Percentiles rank a stretch among this genome's conserved stretches.
Conservation (phyloP, 768 basidiomycete genomes). For the Pleurotus ostreatus region DNA sequence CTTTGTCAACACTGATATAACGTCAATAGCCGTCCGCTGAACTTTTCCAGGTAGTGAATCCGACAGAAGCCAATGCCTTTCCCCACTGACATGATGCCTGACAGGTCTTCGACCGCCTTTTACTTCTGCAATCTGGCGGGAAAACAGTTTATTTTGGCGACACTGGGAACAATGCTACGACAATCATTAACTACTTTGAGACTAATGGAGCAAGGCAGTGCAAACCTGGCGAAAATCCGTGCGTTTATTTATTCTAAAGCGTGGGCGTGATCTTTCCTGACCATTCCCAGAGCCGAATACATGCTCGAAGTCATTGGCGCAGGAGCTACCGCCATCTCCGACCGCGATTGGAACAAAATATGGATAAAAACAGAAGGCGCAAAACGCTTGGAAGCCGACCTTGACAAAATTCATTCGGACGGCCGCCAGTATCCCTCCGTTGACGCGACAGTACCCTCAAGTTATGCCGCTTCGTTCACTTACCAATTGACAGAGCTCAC, state of each 20-base stretch:
- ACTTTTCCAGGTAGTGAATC: constrained; percentile 53
- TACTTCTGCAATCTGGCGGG: constrained; percentile 79
- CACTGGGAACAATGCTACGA: constrained; percentile 57
- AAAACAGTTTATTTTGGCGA: constrained; percentile 73
- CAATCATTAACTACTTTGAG: constrained; percentile 74
- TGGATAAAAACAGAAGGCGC: constrained; percentile 54
- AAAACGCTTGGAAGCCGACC: constrained; percentile 27
- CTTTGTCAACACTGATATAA: background rate
- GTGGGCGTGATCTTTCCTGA: no score
- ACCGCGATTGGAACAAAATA: constrained; percentile 50
- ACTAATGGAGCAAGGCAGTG: constrained; percentile 62
- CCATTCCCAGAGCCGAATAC: constrained; percentile 44
- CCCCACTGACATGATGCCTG: background rate
- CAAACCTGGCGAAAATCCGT: constrained; percentile 71
- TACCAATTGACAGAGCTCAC: constrained; percentile 43
- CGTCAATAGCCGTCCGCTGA: constrained; percentile 68
- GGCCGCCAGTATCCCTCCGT: constrained; percentile 39
- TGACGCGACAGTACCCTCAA: constrained; percentile 29
- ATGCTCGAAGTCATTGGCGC: constrained; percentile 75
- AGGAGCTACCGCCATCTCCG: constrained; percentile 56
- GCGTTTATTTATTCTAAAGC: constrained; percentile 11
- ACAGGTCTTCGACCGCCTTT: constrained; percentile 65
- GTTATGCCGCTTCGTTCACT: constrained; percentile 51
- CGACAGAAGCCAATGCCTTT: no score
- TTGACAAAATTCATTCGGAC: constrained; percentile 44